These are phyloP conservation scores for Aspergillus latus DNA, from an alignment of 2,329 filamentous ascomycete species.

Conservation along the genomic window DNA sequence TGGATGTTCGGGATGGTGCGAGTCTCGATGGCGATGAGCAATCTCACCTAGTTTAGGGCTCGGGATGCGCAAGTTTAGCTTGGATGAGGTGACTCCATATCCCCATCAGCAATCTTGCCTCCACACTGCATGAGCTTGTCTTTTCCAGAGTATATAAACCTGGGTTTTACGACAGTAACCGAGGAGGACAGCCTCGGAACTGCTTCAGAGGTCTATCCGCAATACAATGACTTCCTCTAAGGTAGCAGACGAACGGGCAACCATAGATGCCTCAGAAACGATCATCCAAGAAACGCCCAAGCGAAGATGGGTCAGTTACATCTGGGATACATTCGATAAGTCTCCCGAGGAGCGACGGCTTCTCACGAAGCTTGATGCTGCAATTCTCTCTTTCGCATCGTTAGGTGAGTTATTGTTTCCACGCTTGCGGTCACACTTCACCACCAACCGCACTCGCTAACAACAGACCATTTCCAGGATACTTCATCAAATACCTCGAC, in stretches of 20 bases:
- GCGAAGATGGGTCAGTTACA: slow-evolving; percentile 47
- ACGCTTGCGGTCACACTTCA: too few species aligned
- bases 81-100: not conserved
- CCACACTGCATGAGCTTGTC: not conserved
- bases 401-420: slow-evolving; percentile 30
- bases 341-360: slow-evolving; percentile 50
- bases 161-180: too few species aligned
- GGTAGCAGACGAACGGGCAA: not conserved
- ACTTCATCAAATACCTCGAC: slow-evolving; percentile 53
- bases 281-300: slow-evolving; percentile 30
- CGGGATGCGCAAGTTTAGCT: slow-evolving; percentile 6
- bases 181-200: not conserved
- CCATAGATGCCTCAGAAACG: not conserved
- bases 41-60: slow-evolving; percentile 4
- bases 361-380: slow-evolving; percentile 51
- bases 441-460: not conserved
- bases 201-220: not conserved
- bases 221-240: not conserved
- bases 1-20: slow-evolving; percentile 4
- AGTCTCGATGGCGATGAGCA: slow-evolving; percentile 8
- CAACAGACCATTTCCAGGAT: slow-evolving; percentile 33
- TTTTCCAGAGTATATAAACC: not conserved
- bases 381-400: slow-evolving; percentile 50
- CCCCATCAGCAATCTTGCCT: not conserved
- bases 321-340: slow-evolving; percentile 57